phyloP scores from a whole-genome alignment of 78 protist species.

The Speleostelium caveatum region DNA sequence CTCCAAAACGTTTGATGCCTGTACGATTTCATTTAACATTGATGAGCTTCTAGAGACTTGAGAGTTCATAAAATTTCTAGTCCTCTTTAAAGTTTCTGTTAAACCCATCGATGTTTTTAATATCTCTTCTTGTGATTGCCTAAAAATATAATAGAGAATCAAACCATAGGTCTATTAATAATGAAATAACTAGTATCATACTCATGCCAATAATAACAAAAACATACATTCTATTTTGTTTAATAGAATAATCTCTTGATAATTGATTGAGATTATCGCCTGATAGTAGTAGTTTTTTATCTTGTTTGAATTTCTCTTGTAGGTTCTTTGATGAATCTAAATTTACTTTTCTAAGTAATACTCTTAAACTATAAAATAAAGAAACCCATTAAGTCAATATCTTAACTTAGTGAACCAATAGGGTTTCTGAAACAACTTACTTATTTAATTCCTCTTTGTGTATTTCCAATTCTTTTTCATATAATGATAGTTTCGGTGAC shows the following conservation, averaged over 20 bases:
- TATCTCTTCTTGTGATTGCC: conserved; percentile 28
- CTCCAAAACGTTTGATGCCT: conserved; percentile 39
- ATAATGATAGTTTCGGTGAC: conserved; percentile 1
- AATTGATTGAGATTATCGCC: conserved; percentile 20
- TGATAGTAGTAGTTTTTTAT: conserved; percentile 27
- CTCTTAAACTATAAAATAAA: conserved; percentile 14
- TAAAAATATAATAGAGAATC: too few relatives aligned
- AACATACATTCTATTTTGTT: neutral
- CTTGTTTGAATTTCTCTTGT: conserved; percentile 40
- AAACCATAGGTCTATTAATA: too few relatives aligned
- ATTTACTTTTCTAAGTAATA: conserved; percentile 63
- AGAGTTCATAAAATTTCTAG: conserved; percentile 50
- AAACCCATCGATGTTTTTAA: conserved; percentile 46
- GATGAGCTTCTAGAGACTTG: conserved; percentile 53
- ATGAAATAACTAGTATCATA: too few relatives aligned
- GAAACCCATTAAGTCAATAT: neutral
- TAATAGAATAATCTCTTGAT: conserved; percentile 32
- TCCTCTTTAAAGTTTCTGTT: conserved; percentile 36
- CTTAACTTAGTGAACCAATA: neutral
- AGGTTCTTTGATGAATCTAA: conserved; percentile 32
- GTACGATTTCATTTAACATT: conserved; percentile 23
- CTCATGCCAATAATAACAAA: too few relatives aligned
- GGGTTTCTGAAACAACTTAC: neutral
- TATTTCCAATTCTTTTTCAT: conserved; percentile 45
- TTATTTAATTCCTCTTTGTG: conserved; percentile 69